Percentiles rank a stretch among this genome's conserved stretches.
Evolutionary conservation across 106 monocot species (phyloP).

Genomic region (Iris macrosiphon): DNA sequence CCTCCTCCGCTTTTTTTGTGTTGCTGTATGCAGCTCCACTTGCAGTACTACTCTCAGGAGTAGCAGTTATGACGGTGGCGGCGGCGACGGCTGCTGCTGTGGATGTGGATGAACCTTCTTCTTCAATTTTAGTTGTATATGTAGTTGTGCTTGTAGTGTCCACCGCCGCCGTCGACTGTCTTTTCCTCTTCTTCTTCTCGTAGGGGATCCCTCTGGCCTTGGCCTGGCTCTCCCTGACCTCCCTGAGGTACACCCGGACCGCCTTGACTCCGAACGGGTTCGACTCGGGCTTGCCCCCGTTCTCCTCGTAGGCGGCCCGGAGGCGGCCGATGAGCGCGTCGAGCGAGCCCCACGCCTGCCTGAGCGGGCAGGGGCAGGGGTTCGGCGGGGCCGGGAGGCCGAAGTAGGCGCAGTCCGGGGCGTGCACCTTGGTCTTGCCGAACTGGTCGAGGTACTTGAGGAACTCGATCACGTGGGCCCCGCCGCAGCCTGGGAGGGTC

Average conservation of each 20-base stretch:
- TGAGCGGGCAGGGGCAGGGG: constrained; percentile 43
- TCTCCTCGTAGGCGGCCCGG: constrained; percentile 50
- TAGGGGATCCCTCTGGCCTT: constrained; percentile 10
- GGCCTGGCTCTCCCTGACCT: constrained; percentile 9
- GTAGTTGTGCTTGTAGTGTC: no score
- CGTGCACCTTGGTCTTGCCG: constrained; percentile 21
- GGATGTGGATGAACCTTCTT: neutral
- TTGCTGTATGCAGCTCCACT: neutral
- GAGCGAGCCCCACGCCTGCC: constrained; percentile 51
- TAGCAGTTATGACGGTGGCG: neutral
- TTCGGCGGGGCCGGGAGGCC: constrained; percentile 40
- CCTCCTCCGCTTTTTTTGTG: no score
- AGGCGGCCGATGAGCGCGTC: constrained; percentile 56
- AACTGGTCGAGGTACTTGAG: constrained; percentile 23
- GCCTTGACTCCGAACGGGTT: constrained; percentile 17
- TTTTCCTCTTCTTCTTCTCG: constrained; percentile 11
- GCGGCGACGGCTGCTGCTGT: neutral
- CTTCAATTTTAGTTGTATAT: neutral
- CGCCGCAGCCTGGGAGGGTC: constrained; percentile 31
- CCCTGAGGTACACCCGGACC: constrained; percentile 3
- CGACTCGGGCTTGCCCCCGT: constrained; percentile 18
- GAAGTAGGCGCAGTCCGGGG: constrained; percentile 31
- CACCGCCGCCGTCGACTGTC: neutral
- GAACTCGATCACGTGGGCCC: constrained; percentile 26
- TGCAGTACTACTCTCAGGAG: neutral